Base-by-base conservation (phyloP, 2,329 filamentous ascomycete genomes). In the Fusarium sp. region DNA sequence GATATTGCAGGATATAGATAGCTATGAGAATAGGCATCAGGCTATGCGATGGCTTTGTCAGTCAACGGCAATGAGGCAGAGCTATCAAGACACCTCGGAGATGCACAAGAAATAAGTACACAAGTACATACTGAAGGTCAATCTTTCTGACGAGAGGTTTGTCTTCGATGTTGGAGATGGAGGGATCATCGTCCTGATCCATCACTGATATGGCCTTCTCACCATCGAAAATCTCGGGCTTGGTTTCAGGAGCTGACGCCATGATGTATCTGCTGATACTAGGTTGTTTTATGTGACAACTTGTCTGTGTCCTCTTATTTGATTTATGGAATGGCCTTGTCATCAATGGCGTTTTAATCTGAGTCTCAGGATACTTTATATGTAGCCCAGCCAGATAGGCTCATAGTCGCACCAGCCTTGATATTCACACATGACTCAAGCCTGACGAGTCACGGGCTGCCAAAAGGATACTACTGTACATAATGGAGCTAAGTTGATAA, bases 41-140 rank as follows among this genome's bases (percentile, higher is more conserved):
- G 5, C 20, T 48, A 14, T 31, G 20, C 5, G 45, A 17, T 22
- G 6, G 4, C 17, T 31, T 6, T 31, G 20, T 48, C 45, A 48
- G 45, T 4, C 10, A 12, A 17, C 6, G 6, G 14, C 2, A 8
- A 17, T 4, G 3, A 10, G 20, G 18, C 0, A 12, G 26, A 31
- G 18, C 11, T 10, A 11, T 17, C 14, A 44, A 10, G n/a, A 6
- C 3, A 24, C 5, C n/a, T 5, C n/a, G 5, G 2, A 1, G 2
- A 14, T n/a, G 8, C 14, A 17, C 4, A 12, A 31, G 20, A 17
- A 33, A 33, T 33, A 13, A 33, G 5, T 3, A 31, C 6, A 2
- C 4, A 48, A 9, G 6, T 31, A 48, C 26, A 17, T 31, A 48
- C 45, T 48, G 14, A 12, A 48, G 26, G 10, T 48, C 26, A n/a